Evolutionary conservation across 2,329 filamentous ascomycete species (phyloP).

Genomic region (Metarhizium sp.): DNA sequence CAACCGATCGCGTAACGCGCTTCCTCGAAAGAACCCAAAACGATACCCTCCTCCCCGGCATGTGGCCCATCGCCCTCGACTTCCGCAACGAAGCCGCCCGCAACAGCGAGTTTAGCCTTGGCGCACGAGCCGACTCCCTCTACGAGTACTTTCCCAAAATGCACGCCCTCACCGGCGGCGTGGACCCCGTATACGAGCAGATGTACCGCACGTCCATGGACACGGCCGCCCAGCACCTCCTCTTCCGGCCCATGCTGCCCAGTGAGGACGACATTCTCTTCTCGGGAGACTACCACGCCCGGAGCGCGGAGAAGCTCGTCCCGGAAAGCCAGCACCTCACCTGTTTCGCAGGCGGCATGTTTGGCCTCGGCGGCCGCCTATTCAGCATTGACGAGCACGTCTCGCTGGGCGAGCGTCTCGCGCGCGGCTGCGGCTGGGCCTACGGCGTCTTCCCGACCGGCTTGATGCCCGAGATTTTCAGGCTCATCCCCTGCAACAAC

Average conservation of each 20-base stretch:
- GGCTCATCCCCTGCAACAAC: constrained; percentile 28
- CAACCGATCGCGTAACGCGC: constrained; percentile 59
- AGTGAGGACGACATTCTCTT: constrained; percentile 54
- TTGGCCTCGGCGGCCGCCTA: constrained; percentile 54
- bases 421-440: constrained; percentile 61
- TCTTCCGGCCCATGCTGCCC: constrained; percentile 61
- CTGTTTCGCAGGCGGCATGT: constrained; percentile 60
- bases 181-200: constrained; percentile 45
- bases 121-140: constrained; percentile 42
- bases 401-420: constrained; percentile 50
- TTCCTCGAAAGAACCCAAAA: constrained; percentile 57
- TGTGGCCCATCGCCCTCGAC: constrained; percentile 63
- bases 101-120: constrained; percentile 35
- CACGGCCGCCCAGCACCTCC: constrained; percentile 49
- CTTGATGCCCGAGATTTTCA: constrained; percentile 46
- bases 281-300: constrained; percentile 32
- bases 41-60: constrained; percentile 56
- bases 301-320: constrained; percentile 27
- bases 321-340: constrained; percentile 2
- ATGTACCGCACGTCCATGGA: constrained; percentile 56
- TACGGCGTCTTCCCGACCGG: constrained; percentile 50
- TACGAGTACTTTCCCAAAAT: constrained; percentile 55
- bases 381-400: constrained; percentile 50
- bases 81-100: constrained; percentile 28
- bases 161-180: constrained; percentile 56